phyloP scores from a whole-genome alignment of 2,329 filamentous ascomycete genomes.

The Penicillium sp. region DNA sequence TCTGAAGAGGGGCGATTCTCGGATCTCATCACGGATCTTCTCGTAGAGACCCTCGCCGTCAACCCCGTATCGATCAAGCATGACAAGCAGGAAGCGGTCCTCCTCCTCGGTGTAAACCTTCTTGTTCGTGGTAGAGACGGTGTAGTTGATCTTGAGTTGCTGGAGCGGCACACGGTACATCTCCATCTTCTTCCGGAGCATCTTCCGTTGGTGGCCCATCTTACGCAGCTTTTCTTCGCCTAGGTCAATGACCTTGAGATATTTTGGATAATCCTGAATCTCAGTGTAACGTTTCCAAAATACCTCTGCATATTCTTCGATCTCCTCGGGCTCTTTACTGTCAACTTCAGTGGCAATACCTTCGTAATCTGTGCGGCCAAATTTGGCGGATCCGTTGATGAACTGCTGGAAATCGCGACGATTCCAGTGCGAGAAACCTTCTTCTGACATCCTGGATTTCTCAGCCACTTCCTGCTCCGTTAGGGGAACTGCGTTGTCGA shows the following conservation, averaged over 20 bases:
- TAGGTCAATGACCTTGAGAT: slow-evolving; percentile 85
- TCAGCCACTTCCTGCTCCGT: slow-evolving; percentile 88
- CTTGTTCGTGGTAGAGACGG: slow-evolving; percentile 98
- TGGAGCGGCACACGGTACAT: slow-evolving; percentile 97
- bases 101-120: slow-evolving; percentile 99
- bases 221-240: slow-evolving; percentile 89
- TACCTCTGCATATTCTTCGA: slow-evolving; percentile 88
- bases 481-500: slow-evolving; percentile 86
- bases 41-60: slow-evolving; percentile 92
- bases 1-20: slow-evolving; percentile 90
- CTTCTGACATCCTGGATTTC: slow-evolving; percentile 78
- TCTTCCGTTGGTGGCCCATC: slow-evolving; percentile 88
- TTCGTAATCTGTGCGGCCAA: slow-evolving; percentile 83
- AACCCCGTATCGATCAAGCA: slow-evolving; percentile 89
- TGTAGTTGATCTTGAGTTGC: slow-evolving; percentile 98
- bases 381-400: slow-evolving; percentile 91
- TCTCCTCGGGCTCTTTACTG: slow-evolving; percentile 82
- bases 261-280: slow-evolving; percentile 86
- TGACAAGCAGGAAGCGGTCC: slow-evolving; percentile 90
- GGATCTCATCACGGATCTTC: slow-evolving; percentile 94
- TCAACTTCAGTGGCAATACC: slow-evolving; percentile 89
- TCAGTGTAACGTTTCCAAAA: slow-evolving; percentile 97
- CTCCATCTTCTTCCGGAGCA: slow-evolving; percentile 92
- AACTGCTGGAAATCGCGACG: slow-evolving; percentile 98
- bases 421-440: slow-evolving; percentile 95